Evolutionary conservation across 306 rosid species (phyloP).

Genomic region (Malus domestica): DNA sequence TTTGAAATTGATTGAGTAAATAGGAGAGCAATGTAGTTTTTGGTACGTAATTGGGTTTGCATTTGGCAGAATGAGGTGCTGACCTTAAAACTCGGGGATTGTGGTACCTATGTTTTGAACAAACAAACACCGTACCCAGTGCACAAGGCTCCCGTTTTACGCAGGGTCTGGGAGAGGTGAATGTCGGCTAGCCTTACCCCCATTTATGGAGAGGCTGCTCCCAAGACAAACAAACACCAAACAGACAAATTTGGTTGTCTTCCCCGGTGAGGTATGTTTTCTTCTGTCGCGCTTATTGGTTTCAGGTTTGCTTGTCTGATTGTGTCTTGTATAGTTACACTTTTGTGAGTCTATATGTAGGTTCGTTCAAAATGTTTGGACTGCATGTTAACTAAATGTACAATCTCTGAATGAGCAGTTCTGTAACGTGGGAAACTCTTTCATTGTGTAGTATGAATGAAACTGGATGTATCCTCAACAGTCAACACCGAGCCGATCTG

Average conservation of each 20-base stretch:
- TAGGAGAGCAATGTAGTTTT: not conserved
- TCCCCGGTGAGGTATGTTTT: conserved; percentile 66
- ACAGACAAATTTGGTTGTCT: conserved; percentile 83
- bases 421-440: not conserved
- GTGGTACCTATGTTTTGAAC: conserved; percentile 74
- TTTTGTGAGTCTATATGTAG: not conserved
- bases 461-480: not conserved
- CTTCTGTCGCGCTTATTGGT: not conserved
- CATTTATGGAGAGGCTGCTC: too few relatives aligned
- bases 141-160: too few relatives aligned
- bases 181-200: too few relatives aligned
- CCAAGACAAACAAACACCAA: conserved; percentile 89
- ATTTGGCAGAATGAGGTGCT: conserved; percentile 73
- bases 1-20: not conserved
- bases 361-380: not conserved
- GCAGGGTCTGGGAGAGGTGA: too few relatives aligned
- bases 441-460: not conserved
- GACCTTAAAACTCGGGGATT: conserved; percentile 64
- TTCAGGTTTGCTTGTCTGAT: not conserved
- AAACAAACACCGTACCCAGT: conserved; percentile 94
- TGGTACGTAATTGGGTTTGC: conserved; percentile 7
- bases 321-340: not conserved
- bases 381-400: not conserved
- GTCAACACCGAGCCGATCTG: not conserved
- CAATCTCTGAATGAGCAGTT: not conserved